phyloP scores from a whole-genome alignment of 208 protist genomes.

The Crithidia expoeki region DNA sequence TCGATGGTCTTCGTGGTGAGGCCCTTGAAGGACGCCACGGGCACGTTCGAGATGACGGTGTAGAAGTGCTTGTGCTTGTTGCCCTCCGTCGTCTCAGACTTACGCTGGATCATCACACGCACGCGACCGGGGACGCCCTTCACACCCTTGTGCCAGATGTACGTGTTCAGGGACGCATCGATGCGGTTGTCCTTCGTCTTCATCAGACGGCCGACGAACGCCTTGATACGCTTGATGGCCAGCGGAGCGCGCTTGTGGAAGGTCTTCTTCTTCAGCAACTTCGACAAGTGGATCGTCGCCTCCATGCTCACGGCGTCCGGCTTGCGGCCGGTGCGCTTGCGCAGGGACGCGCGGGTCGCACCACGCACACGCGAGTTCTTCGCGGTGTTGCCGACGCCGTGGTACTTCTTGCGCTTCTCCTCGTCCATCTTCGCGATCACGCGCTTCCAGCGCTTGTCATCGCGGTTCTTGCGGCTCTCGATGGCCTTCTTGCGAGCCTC shows the following conservation, averaged over 20 bases:
- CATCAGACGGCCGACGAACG: slow-evolving; percentile 96
- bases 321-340: slow-evolving; percentile 86
- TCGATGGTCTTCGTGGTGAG: slow-evolving; percentile 83
- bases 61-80: slow-evolving; percentile 91
- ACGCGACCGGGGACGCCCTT: slow-evolving; percentile 94
- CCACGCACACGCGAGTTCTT: slow-evolving; percentile 87
- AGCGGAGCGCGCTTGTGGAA: slow-evolving; percentile 97
- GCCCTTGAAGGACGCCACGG: slow-evolving; percentile 82
- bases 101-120: slow-evolving; percentile 93
- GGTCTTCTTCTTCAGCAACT: slow-evolving; percentile 95
- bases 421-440: slow-evolving; percentile 87
- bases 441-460: slow-evolving; percentile 90
- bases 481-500: slow-evolving; percentile 74
- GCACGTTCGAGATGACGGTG: slow-evolving; percentile 91
- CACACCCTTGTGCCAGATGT: slow-evolving; percentile 97
- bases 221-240: slow-evolving; percentile 96
- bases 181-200: slow-evolving; percentile 98
- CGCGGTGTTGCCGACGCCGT: slow-evolving; percentile 87
- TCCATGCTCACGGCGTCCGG: slow-evolving; percentile 92
- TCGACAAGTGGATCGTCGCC: slow-evolving; percentile 98
- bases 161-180: slow-evolving; percentile 96
- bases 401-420: slow-evolving; percentile 86
- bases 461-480: slow-evolving; percentile 80
- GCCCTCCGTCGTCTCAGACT: slow-evolving; percentile 79
- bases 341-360: slow-evolving; percentile 78